These are phyloP conservation scores for Talaromyces wortmannii DNA, from an alignment of 495 filamentous ascomycete genomes.

Conservation along the genomic window DNA sequence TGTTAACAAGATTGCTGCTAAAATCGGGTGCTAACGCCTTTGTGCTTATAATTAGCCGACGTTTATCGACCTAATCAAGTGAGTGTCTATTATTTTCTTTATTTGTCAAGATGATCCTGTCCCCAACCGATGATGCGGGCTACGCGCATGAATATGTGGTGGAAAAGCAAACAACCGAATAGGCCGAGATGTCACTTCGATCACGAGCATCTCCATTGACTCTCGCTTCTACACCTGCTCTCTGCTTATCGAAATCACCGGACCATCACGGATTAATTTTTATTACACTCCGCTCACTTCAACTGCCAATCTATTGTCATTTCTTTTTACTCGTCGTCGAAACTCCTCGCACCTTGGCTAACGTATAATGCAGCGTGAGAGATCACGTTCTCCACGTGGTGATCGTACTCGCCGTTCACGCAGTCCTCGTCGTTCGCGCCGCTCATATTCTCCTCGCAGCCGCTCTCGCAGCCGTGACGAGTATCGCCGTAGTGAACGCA, in stretches of 20 bases:
- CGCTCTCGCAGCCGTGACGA: constrained; percentile 88
- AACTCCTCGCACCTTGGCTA: constrained; percentile 5
- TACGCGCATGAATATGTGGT: too few relatives aligned
- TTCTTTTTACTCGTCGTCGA: constrained; percentile 9
- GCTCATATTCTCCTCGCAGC: constrained; percentile 90
- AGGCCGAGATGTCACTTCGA: too few relatives aligned
- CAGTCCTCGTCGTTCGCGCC: constrained; percentile 64
- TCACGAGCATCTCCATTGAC: too few relatives aligned
- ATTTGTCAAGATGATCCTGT: constrained; percentile 11
- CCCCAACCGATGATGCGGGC: neutral
- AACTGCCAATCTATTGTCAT: too few relatives aligned
- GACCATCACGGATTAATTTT: too few relatives aligned
- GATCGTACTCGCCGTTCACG: constrained; percentile 60
- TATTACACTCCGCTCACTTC: too few relatives aligned
- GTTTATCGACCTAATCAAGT: constrained; percentile 50
- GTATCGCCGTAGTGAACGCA: constrained; percentile 73
- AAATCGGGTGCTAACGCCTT: constrained; percentile 14
- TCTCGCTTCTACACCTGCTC: too few relatives aligned
- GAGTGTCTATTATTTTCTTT: constrained; percentile 20
- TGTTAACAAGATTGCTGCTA: constrained; percentile 25
- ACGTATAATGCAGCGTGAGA: constrained; percentile 67
- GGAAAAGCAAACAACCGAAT: too few relatives aligned
- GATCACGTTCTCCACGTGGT: constrained; percentile 79
- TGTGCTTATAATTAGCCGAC: constrained; percentile 35
- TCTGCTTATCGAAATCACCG: too few relatives aligned